phyloP scores from a whole-genome alignment of 805 yeast species.

The Lipomyces starkeyi region DNA sequence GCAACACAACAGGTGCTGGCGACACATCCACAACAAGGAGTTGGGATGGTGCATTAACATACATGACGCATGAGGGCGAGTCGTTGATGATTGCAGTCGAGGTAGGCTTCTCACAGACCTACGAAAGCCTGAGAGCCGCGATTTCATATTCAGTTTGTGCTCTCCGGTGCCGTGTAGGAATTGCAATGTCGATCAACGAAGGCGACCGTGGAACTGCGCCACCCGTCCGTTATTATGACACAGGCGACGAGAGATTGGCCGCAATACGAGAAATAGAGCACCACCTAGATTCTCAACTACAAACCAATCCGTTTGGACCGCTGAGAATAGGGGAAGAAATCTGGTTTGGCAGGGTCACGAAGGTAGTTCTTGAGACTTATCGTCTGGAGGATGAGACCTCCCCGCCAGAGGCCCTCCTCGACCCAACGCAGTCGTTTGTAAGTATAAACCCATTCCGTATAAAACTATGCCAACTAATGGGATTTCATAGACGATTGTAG shows the following conservation, averaged over 20 bases:
- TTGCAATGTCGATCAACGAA: background rate
- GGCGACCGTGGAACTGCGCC: background rate
- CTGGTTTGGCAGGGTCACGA: constrained; percentile 4
- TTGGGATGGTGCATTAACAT: background rate
- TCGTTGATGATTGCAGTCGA: background rate
- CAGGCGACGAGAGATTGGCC: background rate
- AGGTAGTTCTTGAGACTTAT: constrained; percentile 1
- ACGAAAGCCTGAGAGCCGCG: background rate
- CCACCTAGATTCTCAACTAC: background rate
- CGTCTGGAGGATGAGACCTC: background rate
- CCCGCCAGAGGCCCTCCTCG: constrained; percentile 5
- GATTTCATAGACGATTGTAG: background rate
- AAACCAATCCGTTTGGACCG: background rate
- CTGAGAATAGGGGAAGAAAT: background rate
- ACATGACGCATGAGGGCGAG: background rate
- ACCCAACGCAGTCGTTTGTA: constrained; percentile 8
- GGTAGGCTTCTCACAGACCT: background rate
- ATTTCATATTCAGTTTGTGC: constrained; percentile 1
- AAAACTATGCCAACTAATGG: background rate
- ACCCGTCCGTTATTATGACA: background rate
- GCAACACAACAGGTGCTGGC: background rate
- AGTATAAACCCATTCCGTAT: background rate
- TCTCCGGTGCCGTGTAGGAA: constrained; percentile 3
- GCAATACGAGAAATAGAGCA: constrained; percentile 3
- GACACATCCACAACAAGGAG: background rate